A percentile compares a stretch with the other conserved stretches of the same genome.
phyloP scores from a whole-genome alignment of 2,329 filamentous ascomycete species.

The Dactylellina cionopaga region DNA sequence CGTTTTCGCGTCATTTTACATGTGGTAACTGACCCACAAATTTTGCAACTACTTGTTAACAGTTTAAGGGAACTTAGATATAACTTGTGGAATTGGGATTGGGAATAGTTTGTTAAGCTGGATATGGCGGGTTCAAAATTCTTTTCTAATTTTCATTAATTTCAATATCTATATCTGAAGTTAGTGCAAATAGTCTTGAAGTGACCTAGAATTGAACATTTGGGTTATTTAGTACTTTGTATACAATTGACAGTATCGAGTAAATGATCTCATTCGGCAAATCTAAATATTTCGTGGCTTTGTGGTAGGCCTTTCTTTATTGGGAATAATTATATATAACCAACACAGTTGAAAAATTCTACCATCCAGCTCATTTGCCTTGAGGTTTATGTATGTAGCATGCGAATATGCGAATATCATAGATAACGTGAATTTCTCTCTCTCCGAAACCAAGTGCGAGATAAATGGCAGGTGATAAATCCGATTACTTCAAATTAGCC shows the following conservation, averaged over 20 bases:
- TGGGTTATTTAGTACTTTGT: not conserved
- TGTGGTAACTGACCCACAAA: too few species aligned
- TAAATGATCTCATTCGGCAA: constrained; percentile 1
- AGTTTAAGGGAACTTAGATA: too few species aligned
- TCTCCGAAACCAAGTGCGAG: not conserved
- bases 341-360: too few species aligned
- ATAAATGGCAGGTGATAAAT: not conserved
- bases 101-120: too few species aligned
- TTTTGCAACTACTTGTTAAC: too few species aligned
- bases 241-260: not conserved
- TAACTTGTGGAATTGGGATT: too few species aligned
- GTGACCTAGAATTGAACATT: not conserved
- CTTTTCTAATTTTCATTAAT: too few species aligned
- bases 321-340: too few species aligned
- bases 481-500: not conserved
- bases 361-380: not conserved
- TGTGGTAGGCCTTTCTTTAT: not conserved
- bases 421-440: not conserved
- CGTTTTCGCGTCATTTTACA: too few species aligned
- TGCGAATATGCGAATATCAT: not conserved
- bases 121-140: too few species aligned
- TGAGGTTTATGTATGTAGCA: not conserved
- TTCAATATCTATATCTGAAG: not conserved
- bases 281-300: not conserved
- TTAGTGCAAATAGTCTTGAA: not conserved